Percentiles rank a stretch among this genome's conserved stretches.
Conservation (phyloP, 768 basidiomycete species). For the Macrolepiota albuminosa region DNA sequence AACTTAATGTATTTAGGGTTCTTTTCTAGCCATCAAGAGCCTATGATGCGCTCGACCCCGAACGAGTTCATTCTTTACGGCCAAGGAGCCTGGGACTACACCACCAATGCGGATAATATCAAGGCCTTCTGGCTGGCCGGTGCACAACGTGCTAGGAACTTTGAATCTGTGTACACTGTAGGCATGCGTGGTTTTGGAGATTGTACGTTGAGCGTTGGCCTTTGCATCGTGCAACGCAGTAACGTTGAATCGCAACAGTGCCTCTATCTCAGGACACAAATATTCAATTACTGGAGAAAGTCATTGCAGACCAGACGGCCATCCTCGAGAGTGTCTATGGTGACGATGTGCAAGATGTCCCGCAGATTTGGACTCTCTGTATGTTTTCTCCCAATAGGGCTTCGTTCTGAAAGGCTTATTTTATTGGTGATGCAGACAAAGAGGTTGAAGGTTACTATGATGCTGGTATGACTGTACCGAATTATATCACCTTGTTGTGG, state of each 20-base stretch:
- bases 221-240: not conserved
- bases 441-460: slow-evolving; percentile 69
- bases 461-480: slow-evolving; percentile 54
- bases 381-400: slow-evolving; percentile 13
- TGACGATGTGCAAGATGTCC: slow-evolving; percentile 42
- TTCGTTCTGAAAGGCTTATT: not conserved
- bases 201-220: slow-evolving; percentile 24
- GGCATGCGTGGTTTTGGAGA: slow-evolving; percentile 68
- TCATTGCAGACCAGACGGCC: slow-evolving; percentile 56
- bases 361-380: slow-evolving; percentile 66
- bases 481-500: slow-evolving; percentile 66
- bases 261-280: slow-evolving; percentile 48
- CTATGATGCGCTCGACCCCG: slow-evolving; percentile 69
- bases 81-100: slow-evolving; percentile 59
- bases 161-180: slow-evolving; percentile 60
- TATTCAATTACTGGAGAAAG: slow-evolving; percentile 46
- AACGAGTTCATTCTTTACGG: slow-evolving; percentile 59
- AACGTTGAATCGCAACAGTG: slow-evolving; percentile 24
- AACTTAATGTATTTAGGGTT: not conserved
- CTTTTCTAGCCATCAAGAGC: slow-evolving; percentile 56
- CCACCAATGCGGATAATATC: slow-evolving; percentile 47
- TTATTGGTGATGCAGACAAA: slow-evolving; percentile 28
- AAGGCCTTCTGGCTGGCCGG: slow-evolving; percentile 61
- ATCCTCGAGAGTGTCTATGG: slow-evolving; percentile 52
- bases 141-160: slow-evolving; percentile 50